Evolutionary conservation across 2,329 filamentous ascomycete species (phyloP), one percentile per base, ranked within the genome.

Genomic region (Exophiala dermatitidis): DNA sequence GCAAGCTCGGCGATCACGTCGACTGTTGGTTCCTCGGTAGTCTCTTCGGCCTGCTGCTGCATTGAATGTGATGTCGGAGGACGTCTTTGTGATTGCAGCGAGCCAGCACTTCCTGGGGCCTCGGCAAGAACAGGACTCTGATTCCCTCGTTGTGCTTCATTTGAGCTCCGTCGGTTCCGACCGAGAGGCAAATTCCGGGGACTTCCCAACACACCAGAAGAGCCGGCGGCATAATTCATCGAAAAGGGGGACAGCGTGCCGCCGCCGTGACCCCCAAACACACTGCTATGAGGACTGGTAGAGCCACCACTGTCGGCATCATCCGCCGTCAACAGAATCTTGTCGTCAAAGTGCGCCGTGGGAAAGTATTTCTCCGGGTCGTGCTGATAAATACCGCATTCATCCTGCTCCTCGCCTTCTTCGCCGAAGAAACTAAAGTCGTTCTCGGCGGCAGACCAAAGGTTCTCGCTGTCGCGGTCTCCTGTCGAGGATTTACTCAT

Each of bases 381-480:
- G 48, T 69, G 65, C 28, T 69, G 68, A 9, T 75, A 75, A 9
- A 78, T 69, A 7, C 75, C 71, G 54, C 77, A 79, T 60, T 82
- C 79, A 5, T 50, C 62, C 33, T 59, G 53, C 44, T 63, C 60
- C 52, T 62, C 62, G 8, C 62, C 62, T 44, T 77, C 77, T 37
- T 80, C 77, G 1, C 71, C 74, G 53, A 84, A 84, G 66, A 82
- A 82, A 30, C 77, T 80, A 57, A 83, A 84, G 62, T 84, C 81
- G 48, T 77, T 71, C 52, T 74, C 71, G 2, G 80, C 78, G 5
- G 80, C 80, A 46, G 74, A 71, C 80, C 80, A 83, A 7, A 83
- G 71, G 3, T 74, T 73, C 62, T 83, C 80, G 3, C 75, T 77
- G 60, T 84, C 81, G 5, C 70, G 67, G 58, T 83, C 80, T 44